phyloP scores from a whole-genome alignment of 2,329 filamentous ascomycete species.

The Hypomyces rosellus region DNA sequence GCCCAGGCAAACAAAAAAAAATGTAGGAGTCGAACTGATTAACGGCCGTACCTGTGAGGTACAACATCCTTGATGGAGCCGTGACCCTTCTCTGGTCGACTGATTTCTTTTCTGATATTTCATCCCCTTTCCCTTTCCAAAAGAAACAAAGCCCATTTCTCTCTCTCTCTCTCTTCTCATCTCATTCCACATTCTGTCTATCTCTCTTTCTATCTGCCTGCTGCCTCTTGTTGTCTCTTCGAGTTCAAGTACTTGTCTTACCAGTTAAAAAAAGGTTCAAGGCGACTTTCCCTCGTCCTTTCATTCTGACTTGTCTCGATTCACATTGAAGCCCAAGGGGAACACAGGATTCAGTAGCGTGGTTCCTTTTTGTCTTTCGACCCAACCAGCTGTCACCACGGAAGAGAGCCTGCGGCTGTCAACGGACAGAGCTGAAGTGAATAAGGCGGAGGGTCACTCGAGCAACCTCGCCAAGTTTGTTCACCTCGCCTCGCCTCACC shows the following conservation, averaged over 20 bases:
- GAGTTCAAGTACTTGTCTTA: background rate
- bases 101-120: slow-evolving; percentile 1
- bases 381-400: background rate
- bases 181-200: background rate
- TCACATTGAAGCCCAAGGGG: slow-evolving; percentile 6
- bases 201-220: background rate
- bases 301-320: slow-evolving; percentile 1
- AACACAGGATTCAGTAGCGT: slow-evolving; percentile 10
- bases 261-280: background rate
- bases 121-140: background rate
- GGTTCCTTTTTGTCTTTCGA: slow-evolving; percentile 2
- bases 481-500: background rate
- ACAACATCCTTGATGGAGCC: slow-evolving; percentile 4
- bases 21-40: slow-evolving; percentile 1
- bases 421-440: background rate
- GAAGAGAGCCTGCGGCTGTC: background rate
- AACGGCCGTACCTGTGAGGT: slow-evolving; percentile 1
- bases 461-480: background rate
- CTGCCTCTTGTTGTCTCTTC: background rate
- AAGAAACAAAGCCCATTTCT: background rate
- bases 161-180: background rate
- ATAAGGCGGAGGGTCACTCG: background rate
- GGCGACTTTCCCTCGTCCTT: background rate
- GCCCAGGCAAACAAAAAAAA: slow-evolving; percentile 1
- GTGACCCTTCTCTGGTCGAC: background rate